Conservation (phyloP, 129 eudicot genomes). For the Calendula officinalis region DNA sequence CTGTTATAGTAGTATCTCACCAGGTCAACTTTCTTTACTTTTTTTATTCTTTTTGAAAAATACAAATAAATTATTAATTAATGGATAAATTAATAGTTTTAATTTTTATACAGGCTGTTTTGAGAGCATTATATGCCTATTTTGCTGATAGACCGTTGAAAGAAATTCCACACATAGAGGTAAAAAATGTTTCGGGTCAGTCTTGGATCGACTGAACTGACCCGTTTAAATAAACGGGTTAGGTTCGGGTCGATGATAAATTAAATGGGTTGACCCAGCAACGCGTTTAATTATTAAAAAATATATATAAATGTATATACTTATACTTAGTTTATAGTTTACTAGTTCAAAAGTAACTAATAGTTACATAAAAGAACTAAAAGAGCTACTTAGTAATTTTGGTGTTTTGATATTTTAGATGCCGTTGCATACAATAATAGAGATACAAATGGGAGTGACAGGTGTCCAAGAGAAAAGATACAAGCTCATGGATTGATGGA, state of each 20-base stretch:
- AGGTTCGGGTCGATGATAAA: too few relatives aligned
- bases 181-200: too few relatives aligned
- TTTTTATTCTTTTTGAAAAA: background rate
- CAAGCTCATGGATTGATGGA: conserved; percentile 80
- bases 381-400: too few relatives aligned
- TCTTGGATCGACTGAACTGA: too few relatives aligned
- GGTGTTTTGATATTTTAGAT: conserved; percentile 39
- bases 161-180: conserved; percentile 98
- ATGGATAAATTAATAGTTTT: background rate
- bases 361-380: too few relatives aligned
- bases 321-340: too few relatives aligned
- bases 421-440: conserved; percentile 98
- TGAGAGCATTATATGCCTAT: conserved; percentile 98
- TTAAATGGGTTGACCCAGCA: too few relatives aligned
- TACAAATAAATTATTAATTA: background rate
- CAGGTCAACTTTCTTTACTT: conserved; percentile 53
- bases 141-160: conserved; percentile 95
- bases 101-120: conserved; percentile 66
- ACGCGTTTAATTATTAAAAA: too few relatives aligned
- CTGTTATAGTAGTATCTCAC: conserved; percentile 92
- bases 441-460: conserved; percentile 97
- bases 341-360: too few relatives aligned
- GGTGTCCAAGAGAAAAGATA: conserved; percentile 98
- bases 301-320: too few relatives aligned
- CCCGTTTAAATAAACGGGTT: too few relatives aligned